These are phyloP conservation scores for Taphrina pruni DNA, from an alignment of 1,139 yeast genomes.

Conservation along the genomic window DNA sequence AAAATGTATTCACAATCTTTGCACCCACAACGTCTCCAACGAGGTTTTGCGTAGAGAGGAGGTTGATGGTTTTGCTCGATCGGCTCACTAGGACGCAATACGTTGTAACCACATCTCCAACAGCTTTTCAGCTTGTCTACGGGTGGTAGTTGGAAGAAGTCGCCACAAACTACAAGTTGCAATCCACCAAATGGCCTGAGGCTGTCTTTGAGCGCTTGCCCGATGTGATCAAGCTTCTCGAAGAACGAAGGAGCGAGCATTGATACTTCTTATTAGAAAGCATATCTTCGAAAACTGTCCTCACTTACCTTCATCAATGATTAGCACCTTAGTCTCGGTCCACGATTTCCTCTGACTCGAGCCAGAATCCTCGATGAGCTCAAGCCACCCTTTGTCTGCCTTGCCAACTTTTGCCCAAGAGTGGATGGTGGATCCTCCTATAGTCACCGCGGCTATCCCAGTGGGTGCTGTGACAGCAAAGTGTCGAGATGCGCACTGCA, in stretches of 20 bases:
- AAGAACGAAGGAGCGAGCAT: slow-evolving; percentile 82
- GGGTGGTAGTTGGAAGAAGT: slow-evolving; percentile 90
- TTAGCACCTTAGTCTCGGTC: slow-evolving; percentile 65
- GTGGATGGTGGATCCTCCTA: slow-evolving; percentile 85
- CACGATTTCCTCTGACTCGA: slow-evolving; percentile 67
- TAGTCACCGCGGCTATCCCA: slow-evolving; percentile 89
- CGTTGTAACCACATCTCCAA: slow-evolving; percentile 17
- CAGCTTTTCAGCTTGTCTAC: slow-evolving; percentile 56
- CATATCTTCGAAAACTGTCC: too few species aligned
- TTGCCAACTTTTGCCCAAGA: slow-evolving; percentile 86
- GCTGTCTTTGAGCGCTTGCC: slow-evolving; percentile 60
- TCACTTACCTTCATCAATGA: slow-evolving; percentile 67
- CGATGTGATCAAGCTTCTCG: slow-evolving; percentile 72
- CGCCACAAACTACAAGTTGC: slow-evolving; percentile 84
- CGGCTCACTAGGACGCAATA: slow-evolving; percentile 1
- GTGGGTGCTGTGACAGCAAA: slow-evolving; percentile 92
- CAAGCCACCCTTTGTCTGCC: slow-evolving; percentile 59
- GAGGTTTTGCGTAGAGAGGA: slow-evolving; percentile 13
- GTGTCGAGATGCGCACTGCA: slow-evolving; percentile 49
- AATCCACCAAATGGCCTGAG: slow-evolving; percentile 83
- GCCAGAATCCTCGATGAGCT: slow-evolving; percentile 56
- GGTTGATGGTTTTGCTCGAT: not conserved
- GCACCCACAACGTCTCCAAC: slow-evolving; percentile 16
- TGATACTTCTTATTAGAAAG: slow-evolving; percentile 55
- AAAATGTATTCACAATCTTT: not conserved